phyloP scores from a whole-genome alignment of 306 rosid species.

The Citrullus amarus region DNA sequence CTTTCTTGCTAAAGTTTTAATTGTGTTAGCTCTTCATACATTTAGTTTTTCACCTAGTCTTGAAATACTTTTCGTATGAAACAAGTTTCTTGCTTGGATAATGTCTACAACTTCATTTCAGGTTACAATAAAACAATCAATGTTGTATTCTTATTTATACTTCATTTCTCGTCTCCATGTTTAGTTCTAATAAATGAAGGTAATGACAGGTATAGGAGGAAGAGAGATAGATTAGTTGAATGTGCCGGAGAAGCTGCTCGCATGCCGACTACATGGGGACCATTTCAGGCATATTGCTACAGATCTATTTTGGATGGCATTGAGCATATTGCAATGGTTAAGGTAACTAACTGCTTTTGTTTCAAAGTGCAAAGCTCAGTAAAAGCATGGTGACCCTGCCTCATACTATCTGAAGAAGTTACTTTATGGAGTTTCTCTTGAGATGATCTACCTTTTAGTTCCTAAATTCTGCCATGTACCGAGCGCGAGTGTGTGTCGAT shows the following conservation, averaged over 20 bases:
- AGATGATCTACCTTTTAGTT: not conserved
- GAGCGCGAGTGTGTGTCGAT: not conserved
- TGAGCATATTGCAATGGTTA: conserved; percentile 97
- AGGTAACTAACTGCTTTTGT: conserved; percentile 29
- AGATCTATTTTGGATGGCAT: conserved; percentile 68
- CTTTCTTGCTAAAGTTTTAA: not conserved
- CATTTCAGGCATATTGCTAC: conserved; percentile 70
- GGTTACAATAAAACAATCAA: not conserved
- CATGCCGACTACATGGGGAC: conserved; percentile 97
- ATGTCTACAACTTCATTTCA: not conserved
- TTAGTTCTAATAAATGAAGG: not conserved
- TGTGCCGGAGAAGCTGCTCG: conserved; percentile 43
- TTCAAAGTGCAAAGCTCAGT: not conserved
- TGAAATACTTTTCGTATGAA: not conserved
- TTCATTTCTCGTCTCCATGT: not conserved
- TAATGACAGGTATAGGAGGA: conserved; percentile 3
- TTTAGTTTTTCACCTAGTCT: not conserved
- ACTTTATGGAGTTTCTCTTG: not conserved
- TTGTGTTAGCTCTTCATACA: not conserved
- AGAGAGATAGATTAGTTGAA: conserved; percentile 59
- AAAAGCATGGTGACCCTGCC: not conserved
- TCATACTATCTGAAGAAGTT: not conserved
- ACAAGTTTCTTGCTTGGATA: not conserved
- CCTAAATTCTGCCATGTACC: not conserved
- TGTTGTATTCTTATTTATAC: not conserved